Evolutionary conservation across 345 rosid species (phyloP).

Genomic region (Alliaria petiolata): DNA sequence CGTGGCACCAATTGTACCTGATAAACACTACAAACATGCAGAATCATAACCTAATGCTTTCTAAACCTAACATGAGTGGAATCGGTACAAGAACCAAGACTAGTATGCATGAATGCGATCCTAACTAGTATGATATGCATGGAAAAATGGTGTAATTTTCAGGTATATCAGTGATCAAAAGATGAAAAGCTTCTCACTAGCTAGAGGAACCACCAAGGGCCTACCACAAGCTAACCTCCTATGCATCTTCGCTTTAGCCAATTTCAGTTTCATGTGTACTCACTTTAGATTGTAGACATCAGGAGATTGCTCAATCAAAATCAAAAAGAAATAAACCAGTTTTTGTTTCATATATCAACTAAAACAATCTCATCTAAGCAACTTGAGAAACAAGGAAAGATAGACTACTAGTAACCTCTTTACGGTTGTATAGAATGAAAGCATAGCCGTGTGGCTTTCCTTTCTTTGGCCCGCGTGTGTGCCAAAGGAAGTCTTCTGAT

Average conservation of each 20-base stretch:
- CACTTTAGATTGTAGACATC: slow-evolving; percentile 72
- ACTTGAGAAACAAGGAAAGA: not conserved
- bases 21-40: no score
- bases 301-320: slow-evolving; percentile 35
- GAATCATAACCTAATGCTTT: no score
- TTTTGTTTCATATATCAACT: not conserved
- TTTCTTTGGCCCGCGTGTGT: no score
- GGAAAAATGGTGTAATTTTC: no score
- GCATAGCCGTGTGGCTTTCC: no score
- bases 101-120: no score
- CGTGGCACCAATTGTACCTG: no score
- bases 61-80: no score
- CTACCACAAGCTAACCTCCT: slow-evolving; percentile 80
- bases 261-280: slow-evolving; percentile 95
- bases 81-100: no score
- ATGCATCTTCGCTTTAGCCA: slow-evolving; percentile 93
- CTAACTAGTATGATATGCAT: no score
- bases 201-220: no score
- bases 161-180: slow-evolving; percentile 31
- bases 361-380: not conserved
- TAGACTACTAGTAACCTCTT: slow-evolving; percentile 62
- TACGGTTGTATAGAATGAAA: slow-evolving; percentile 61
- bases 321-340: not conserved
- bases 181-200: not conserved
- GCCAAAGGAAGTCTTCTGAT: slow-evolving; percentile 92